These are phyloP conservation scores for Monosporozyma aerobia DNA, from an alignment of 805 yeast genomes.

Conservation along the genomic window DNA sequence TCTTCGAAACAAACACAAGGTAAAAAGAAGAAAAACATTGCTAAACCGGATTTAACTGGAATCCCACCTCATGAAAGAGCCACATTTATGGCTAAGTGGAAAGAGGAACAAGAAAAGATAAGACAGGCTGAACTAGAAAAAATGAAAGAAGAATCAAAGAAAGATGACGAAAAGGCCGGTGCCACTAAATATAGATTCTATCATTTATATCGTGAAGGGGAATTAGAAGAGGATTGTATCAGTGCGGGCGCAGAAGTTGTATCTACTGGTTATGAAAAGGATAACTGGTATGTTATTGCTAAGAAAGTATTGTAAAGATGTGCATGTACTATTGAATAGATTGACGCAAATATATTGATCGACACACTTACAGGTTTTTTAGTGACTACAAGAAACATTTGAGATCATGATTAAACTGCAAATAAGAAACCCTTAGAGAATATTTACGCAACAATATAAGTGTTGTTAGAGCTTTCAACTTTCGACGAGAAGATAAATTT, in stretches of 20 bases:
- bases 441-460: too few species aligned
- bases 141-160: slow-evolving; percentile 12
- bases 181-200: slow-evolving; percentile 73
- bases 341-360: too few species aligned
- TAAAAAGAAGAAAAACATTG: slow-evolving; percentile 11
- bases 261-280: slow-evolving; percentile 78
- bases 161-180: slow-evolving; percentile 17
- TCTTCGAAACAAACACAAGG: slow-evolving; percentile 29
- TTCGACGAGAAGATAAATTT: too few species aligned
- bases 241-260: slow-evolving; percentile 64
- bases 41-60: slow-evolving; percentile 21
- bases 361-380: too few species aligned
- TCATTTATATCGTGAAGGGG: slow-evolving; percentile 80
- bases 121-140: slow-evolving; percentile 13
- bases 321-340: background rate
- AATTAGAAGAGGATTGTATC: slow-evolving; percentile 59
- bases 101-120: slow-evolving; percentile 19
- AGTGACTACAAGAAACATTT: too few species aligned
- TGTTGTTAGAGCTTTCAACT: too few species aligned
- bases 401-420: too few species aligned
- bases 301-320: slow-evolving; percentile 15
- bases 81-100: slow-evolving; percentile 21
- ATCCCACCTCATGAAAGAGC: slow-evolving; percentile 26
- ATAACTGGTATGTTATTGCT: slow-evolving; percentile 82
- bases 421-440: too few species aligned